phyloP scores from a whole-genome alignment of 306 rosid species.

The Begonia masoniana region DNA sequence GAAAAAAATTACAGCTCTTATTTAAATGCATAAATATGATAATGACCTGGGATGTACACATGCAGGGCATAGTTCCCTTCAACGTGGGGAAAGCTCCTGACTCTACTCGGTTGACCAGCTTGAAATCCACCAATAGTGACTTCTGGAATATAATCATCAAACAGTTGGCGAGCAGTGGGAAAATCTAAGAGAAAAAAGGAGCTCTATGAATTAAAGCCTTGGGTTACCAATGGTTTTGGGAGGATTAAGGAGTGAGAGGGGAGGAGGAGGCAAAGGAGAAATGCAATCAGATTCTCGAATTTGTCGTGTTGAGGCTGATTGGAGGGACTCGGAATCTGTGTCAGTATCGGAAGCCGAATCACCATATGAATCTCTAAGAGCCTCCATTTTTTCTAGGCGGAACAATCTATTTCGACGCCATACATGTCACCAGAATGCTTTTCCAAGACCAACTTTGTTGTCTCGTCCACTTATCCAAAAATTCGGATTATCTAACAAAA shows the following conservation, averaged over 20 bases:
- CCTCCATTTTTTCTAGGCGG: slow-evolving; percentile 37
- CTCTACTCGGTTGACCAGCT: slow-evolving; percentile 36
- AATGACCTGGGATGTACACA: slow-evolving; percentile 66
- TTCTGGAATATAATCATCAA: slow-evolving; percentile 27
- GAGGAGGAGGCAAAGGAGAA: slow-evolving; percentile 54
- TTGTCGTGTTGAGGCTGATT: slow-evolving; percentile 5
- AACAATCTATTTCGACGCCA: no score
- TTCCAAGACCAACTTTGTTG: no score
- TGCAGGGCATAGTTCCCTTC: slow-evolving; percentile 81
- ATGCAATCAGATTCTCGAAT: slow-evolving; percentile 1
- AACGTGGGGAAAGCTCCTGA: slow-evolving; percentile 71
- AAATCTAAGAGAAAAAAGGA: not conserved
- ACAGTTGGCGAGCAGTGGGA: slow-evolving; percentile 12
- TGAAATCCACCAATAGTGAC: slow-evolving; percentile 22
- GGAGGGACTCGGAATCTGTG: slow-evolving; percentile 22
- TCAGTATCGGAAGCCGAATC: slow-evolving; percentile 53
- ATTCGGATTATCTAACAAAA: no score
- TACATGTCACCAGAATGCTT: no score
- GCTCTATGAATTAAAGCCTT: not conserved
- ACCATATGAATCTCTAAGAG: slow-evolving; percentile 56
- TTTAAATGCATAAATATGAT: not conserved
- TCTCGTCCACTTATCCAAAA: no score
- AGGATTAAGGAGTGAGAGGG: slow-evolving; percentile 45
- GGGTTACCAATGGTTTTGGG: slow-evolving; percentile 35
- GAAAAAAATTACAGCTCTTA: not conserved